Percentiles rank a stretch among this genome's conserved stretches.
These are phyloP conservation scores for Eucalyptus curtisii DNA, from an alignment of 345 rosid species.

Conservation along the genomic window DNA sequence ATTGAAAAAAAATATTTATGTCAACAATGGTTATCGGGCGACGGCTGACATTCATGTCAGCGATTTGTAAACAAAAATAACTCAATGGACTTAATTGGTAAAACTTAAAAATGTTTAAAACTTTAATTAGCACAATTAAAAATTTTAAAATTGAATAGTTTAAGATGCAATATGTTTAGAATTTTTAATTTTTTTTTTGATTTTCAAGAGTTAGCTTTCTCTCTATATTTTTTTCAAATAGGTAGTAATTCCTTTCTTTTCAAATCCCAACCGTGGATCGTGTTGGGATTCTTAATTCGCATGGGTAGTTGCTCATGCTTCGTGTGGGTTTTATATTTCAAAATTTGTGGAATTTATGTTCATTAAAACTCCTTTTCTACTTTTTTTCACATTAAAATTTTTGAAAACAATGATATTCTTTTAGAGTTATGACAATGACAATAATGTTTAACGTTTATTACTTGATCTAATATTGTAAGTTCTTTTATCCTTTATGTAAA, in stretches of 20 bases:
- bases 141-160: no score
- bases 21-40: fast-evolving
- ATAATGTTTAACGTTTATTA: background rate
- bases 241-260: background rate
- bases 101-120: fast-evolving
- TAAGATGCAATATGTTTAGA: no score
- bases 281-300: background rate
- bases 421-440: background rate
- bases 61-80: no score
- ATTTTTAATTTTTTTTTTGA: no score
- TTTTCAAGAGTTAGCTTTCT: background rate
- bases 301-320: background rate
- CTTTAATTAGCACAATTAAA: no score
- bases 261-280: background rate
- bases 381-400: background rate
- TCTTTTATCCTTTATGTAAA: background rate
- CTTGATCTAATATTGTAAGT: fast-evolving
- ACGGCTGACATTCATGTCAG: fast-evolving
- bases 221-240: background rate
- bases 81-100: fast-evolving
- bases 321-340: background rate
- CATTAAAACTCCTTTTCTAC: background rate
- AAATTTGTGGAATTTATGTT: background rate
- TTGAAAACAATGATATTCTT: background rate
- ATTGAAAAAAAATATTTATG: no score